Conservation (phyloP, 23 red algal genomes). For the Agarophyton chilense region DNA sequence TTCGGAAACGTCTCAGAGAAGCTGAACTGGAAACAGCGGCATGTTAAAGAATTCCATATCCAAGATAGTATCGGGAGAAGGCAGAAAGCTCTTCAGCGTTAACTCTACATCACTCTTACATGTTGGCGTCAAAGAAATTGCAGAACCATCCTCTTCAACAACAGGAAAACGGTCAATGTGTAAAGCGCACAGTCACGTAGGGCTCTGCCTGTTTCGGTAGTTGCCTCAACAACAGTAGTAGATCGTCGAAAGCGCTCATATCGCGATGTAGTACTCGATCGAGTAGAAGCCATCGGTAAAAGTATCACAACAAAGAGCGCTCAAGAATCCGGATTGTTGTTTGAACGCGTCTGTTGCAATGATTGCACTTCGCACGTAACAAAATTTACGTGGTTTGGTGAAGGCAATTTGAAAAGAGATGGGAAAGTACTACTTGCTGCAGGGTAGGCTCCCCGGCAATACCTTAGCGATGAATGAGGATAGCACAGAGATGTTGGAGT, state of each 20-base stretch:
- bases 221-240: neutral
- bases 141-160: neutral
- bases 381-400: neutral
- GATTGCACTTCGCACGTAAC: neutral
- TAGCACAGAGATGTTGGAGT: too few species aligned
- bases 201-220: neutral
- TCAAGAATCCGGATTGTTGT: conserved; percentile 8
- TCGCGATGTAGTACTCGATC: neutral
- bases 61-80: neutral
- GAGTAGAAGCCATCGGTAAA: neutral
- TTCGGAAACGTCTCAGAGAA: neutral
- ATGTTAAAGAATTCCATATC: neutral
- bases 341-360: neutral
- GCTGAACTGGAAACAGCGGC: neutral
- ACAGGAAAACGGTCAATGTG: neutral
- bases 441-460: too few species aligned
- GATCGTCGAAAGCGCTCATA: neutral
- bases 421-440: too few species aligned
- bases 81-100: neutral
- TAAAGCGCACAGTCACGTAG: neutral
- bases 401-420: too few species aligned
- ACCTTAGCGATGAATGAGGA: too few species aligned
- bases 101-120: neutral
- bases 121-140: neutral
- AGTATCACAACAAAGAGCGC: neutral